phyloP scores from a whole-genome alignment of 2,329 filamentous ascomycete genomes.

The Podosphaera fusca region DNA sequence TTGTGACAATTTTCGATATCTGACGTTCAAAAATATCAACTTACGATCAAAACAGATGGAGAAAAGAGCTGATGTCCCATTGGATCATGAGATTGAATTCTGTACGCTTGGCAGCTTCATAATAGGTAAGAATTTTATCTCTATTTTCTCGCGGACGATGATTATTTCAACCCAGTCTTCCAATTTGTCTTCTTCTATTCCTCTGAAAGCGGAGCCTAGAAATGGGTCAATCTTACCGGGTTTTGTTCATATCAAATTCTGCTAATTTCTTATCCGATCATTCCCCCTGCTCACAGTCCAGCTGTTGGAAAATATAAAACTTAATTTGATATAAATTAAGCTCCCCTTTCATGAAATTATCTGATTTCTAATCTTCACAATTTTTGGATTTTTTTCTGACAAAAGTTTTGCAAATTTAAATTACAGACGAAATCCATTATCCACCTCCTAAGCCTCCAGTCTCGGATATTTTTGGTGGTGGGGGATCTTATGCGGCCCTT shows the following conservation, averaged over 20 bases:
- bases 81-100: slow-evolving; percentile 32
- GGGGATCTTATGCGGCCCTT: slow-evolving; percentile 64
- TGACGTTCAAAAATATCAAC: too few species aligned
- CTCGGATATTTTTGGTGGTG: slow-evolving; percentile 65
- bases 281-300: too few species aligned
- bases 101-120: slow-evolving; percentile 54
- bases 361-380: neutral
- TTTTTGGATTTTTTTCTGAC: neutral
- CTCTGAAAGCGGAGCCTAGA: neutral
- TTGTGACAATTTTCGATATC: too few species aligned
- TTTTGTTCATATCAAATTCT: too few species aligned
- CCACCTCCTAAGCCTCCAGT: slow-evolving; percentile 43
- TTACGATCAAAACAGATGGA: too few species aligned
- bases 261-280: too few species aligned
- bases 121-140: slow-evolving; percentile 27
- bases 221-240: neutral
- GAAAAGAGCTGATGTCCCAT: slow-evolving; percentile 4
- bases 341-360: neutral
- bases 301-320: too few species aligned
- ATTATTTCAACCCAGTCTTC: neutral
- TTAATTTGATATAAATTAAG: too few species aligned
- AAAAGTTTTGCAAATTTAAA: neutral
- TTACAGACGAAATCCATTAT: slow-evolving; percentile 78
- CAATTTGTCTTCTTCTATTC: neutral
- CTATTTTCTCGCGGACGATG: neutral